A percentile compares a stretch with the other conserved stretches of the same genome.
Evolutionary conservation across 345 rosid species (phyloP).

Genomic region (Ceriops decandra): DNA sequence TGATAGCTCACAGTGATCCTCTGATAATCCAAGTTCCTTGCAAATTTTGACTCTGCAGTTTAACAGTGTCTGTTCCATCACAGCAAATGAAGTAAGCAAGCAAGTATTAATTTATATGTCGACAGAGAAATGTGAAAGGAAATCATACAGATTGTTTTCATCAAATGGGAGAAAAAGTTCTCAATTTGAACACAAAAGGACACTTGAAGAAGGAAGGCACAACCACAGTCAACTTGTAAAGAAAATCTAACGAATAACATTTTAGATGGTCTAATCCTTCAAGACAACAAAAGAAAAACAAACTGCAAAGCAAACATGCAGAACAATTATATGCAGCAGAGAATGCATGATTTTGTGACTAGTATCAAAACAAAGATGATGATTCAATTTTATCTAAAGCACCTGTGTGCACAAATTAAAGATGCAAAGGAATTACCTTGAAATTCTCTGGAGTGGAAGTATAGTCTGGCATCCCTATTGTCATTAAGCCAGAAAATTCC

Average conservation of each 20-base stretch:
- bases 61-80: constrained; percentile 46
- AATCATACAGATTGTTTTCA: not conserved
- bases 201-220: not conserved
- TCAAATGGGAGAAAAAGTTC: not conserved
- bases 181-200: not conserved
- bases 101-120: not conserved
- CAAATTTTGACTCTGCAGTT: constrained; percentile 74
- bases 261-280: not conserved
- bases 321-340: no score
- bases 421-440: constrained; percentile 41
- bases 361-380: not conserved
- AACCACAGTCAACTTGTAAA: not conserved
- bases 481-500: constrained; percentile 82
- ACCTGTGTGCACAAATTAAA: not conserved
- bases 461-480: constrained; percentile 88
- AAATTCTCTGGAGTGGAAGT: constrained; percentile 89
- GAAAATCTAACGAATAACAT: not conserved
- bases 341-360: not conserved
- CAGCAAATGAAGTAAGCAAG: not conserved
- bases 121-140: not conserved
- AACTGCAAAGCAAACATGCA: no score
- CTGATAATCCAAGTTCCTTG: constrained; percentile 68
- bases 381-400: not conserved
- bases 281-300: no score
- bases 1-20: constrained; percentile 76